Evolutionary conservation across 805 yeast genomes (phyloP), one percentile per base, ranked within the genome.

Genomic region (Komagataella pseudopastoris): DNA sequence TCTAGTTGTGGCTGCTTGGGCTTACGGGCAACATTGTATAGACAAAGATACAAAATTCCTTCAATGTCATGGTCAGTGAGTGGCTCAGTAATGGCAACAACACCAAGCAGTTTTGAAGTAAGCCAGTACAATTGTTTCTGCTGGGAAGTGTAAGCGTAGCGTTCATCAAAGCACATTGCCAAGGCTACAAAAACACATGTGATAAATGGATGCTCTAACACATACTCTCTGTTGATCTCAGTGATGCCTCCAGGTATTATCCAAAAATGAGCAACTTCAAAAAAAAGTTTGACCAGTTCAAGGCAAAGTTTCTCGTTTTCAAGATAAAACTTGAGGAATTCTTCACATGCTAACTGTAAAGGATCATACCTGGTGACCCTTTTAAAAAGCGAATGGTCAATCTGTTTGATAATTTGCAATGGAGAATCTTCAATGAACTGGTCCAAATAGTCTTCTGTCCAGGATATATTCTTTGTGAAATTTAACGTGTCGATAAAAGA

Each of bases 241-340:
- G 70, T 74, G n/a, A 77, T 69, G 4, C 82, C 83, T 8, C 82
- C 83, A 1, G 83, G 83, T 4, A 78, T 74, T 47, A 80, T 77
- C 81, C 83, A 80, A 58, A 74, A 76, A 57, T 77, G 81, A 3
- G 83, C 77, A 46, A 72, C 73, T 16, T 69, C 71, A 44, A 78
- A 59, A 54, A 78, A 80, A 23, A 73, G 72, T 52, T 70, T 67
- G 0, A 77, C 72, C 30, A 79, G 58, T 47, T 65, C 63, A 6
- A 75, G 61, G 55, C 80, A 76, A 5, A 78, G 59, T 7, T 57
- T 55, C 53, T 69, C 71, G 55, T 78, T 68, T 10, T 68, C 61
- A 36, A 67, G 63, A 56, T 72, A 78, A 61, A 77, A 78, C 48
- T 64, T 60, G 44, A 74, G 52, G 55, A 80, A 78, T 51, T 74